Conservation (phyloP, 495 filamentous ascomycete species). For the Neurospora sp. region DNA sequence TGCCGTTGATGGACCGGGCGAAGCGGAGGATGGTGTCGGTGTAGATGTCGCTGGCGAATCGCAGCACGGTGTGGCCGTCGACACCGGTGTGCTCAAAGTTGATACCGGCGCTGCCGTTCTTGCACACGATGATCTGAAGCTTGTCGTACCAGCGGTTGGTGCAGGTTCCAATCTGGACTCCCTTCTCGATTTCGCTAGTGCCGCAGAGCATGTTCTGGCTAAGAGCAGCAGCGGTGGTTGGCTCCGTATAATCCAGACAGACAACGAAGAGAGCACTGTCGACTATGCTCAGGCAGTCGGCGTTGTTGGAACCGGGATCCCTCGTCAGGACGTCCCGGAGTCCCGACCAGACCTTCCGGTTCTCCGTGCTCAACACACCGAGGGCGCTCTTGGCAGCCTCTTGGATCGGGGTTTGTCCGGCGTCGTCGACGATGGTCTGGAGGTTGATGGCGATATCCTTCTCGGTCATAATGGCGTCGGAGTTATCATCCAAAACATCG, state of each 20-base stretch:
- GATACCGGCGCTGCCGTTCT: slow-evolving; percentile 95
- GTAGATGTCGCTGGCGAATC: slow-evolving; percentile 93
- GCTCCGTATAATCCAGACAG: slow-evolving; percentile 87
- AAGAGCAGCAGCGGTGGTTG: slow-evolving; percentile 63
- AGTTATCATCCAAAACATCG: slow-evolving; percentile 89
- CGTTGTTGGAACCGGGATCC: slow-evolving; percentile 83
- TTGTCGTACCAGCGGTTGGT: slow-evolving; percentile 99
- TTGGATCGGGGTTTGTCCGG: slow-evolving; percentile 76
- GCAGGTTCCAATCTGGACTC: slow-evolving; percentile 93
- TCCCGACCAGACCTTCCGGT: slow-evolving; percentile 90
- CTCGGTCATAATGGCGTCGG: slow-evolving; percentile 94
- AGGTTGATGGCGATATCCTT: slow-evolving; percentile 88
- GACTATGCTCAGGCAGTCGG: slow-evolving; percentile 87
- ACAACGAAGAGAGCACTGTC: slow-evolving; percentile 90
- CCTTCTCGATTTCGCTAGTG: slow-evolving; percentile 79
- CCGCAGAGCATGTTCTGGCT: slow-evolving; percentile 98
- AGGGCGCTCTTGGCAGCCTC: slow-evolving; percentile 90
- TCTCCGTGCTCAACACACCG: slow-evolving; percentile 92
- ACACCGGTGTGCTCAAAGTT: slow-evolving; percentile 99
- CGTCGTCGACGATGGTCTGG: slow-evolving; percentile 85
- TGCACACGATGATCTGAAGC: slow-evolving; percentile 97
- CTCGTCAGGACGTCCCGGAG: slow-evolving; percentile 80
- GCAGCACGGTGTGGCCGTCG: slow-evolving; percentile 91
- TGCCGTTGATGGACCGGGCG: slow-evolving; percentile 90
- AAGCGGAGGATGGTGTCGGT: slow-evolving; percentile 97